Evolutionary conservation across 441 rosid species (phyloP), one percentile per base, ranked within the genome.

Genomic region (Dalechampia spathulata): DNA sequence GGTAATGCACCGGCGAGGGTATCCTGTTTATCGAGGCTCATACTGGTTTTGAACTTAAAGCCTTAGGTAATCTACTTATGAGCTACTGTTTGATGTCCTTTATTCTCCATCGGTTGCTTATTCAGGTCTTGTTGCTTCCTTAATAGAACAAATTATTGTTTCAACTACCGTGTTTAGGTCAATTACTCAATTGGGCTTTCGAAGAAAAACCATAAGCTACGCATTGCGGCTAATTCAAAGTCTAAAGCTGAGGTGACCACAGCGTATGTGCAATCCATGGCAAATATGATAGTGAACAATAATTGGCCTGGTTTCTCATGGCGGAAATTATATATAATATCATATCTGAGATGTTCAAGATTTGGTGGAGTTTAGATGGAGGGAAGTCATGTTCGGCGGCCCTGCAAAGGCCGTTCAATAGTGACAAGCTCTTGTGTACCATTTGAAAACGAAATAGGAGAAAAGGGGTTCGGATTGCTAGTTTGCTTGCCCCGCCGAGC

Each of bases 1-100:
- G 76, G 54, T 82, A 76, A 3, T 78, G 84, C 15, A 78, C 74
- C 2, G 77, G 69, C 0, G 83, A 81, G 19, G 81, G 83, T 1
- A 20, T 69, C 1, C 0, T 71, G 48, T 80, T 75, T 11, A 57
- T 71, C 0, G 81, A 80, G 46, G 86, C 83, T 2, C 76, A 74
- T 12, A 78, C 78, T 0, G 78, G 77, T 30, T 72, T 67, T 13
- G 58, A 60, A 1, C 69, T 78, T 0, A 50, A 66, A 1, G 48
- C 70, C 3, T 73, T 74, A 40, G 81, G 79, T 5, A 67, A 76
- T 58, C 59, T 43, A 2, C 73, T 82, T 62, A 75, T 14, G 76
- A 83, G 56, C 75, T 85, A 5, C 72, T 83, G 0, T 77, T 63
- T 60, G 74, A 83, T 20, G 67, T 75, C 2, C 66, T 79, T 7